phyloP scores from a whole-genome alignment of 768 basidiomycete species.

The Lactifluus rugatus region DNA sequence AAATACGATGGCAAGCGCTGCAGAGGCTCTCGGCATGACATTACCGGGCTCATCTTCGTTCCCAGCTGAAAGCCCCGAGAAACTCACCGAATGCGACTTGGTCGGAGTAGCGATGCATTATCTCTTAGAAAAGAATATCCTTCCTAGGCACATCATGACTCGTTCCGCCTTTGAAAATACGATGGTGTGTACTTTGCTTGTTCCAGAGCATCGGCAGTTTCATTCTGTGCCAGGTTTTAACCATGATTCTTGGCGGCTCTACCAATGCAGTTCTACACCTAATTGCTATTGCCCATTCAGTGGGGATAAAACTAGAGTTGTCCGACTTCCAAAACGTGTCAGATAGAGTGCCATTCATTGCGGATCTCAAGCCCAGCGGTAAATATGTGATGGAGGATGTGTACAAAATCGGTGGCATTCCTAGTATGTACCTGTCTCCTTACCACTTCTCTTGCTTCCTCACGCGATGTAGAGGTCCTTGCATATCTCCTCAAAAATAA shows the following conservation, averaged over 20 bases:
- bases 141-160: slow-evolving; percentile 95
- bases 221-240: slow-evolving; percentile 56
- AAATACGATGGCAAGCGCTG: slow-evolving; percentile 96
- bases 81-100: slow-evolving; percentile 70
- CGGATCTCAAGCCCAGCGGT: slow-evolving; percentile 93
- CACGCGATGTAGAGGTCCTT: slow-evolving; percentile 54
- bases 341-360: slow-evolving; percentile 87
- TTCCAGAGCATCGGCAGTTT: neutral
- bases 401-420: slow-evolving; percentile 91
- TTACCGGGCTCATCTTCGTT: slow-evolving; percentile 95
- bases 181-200: slow-evolving; percentile 45
- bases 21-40: slow-evolving; percentile 94
- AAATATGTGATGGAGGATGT: slow-evolving; percentile 99
- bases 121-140: slow-evolving; percentile 83
- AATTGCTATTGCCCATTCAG: slow-evolving; percentile 93
- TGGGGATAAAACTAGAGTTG: slow-evolving; percentile 77
- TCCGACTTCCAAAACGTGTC: slow-evolving; percentile 94
- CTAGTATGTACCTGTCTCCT: slow-evolving; percentile 47
- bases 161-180: slow-evolving; percentile 95
- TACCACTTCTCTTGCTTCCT: neutral
- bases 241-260: slow-evolving; percentile 95
- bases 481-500: slow-evolving; percentile 79
- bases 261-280: slow-evolving; percentile 97
- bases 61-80: slow-evolving; percentile 88
- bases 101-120: slow-evolving; percentile 79